Conservation (phyloP, 1,284 basidiomycete genomes). For the Ganoderma boninense region DNA sequence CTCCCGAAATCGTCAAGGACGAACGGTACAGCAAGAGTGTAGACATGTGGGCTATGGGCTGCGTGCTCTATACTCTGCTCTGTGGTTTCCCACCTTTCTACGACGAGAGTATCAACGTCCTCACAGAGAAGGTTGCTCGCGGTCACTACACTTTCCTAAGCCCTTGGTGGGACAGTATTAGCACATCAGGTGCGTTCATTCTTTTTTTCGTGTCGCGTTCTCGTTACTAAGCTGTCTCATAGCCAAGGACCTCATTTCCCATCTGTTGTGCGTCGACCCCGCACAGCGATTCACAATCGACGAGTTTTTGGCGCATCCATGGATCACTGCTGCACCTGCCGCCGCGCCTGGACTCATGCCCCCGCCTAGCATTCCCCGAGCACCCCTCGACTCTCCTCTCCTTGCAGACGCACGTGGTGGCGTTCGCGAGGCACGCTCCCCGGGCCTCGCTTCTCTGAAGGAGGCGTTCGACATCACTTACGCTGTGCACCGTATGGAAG, state of each 20-base stretch:
- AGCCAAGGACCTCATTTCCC: conserved; percentile 97
- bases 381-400: conserved; percentile 88
- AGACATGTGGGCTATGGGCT: conserved; percentile 99
- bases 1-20: conserved; percentile 99
- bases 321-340: conserved; percentile 81
- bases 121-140: conserved; percentile 98
- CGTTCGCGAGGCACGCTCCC: conserved; percentile 89
- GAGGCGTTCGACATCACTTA: conserved; percentile 99
- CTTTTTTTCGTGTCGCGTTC: conserved; percentile 12
- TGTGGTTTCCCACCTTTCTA: conserved; percentile 99
- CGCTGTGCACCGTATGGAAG: conserved; percentile 99
- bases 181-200: conserved; percentile 67
- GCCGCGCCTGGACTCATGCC: conserved; percentile 72
- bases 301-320: conserved; percentile 97
- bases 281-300: conserved; percentile 97
- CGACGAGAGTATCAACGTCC: conserved; percentile 97
- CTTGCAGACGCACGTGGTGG: conserved; percentile 83
- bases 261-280: conserved; percentile 96
- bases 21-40: conserved; percentile 98
- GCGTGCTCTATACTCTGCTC: conserved; percentile 97
- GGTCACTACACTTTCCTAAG: conserved; percentile 99
- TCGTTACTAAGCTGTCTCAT: conserved; percentile 29
- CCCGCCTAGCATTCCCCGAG: conserved; percentile 49
- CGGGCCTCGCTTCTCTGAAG: conserved; percentile 91
- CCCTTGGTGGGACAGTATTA: conserved; percentile 99